Evolutionary conservation across 2,329 filamentous ascomycete genomes (phyloP), one percentile per base, ranked within the genome.

Genomic region (Endocalyx cinctus): DNA sequence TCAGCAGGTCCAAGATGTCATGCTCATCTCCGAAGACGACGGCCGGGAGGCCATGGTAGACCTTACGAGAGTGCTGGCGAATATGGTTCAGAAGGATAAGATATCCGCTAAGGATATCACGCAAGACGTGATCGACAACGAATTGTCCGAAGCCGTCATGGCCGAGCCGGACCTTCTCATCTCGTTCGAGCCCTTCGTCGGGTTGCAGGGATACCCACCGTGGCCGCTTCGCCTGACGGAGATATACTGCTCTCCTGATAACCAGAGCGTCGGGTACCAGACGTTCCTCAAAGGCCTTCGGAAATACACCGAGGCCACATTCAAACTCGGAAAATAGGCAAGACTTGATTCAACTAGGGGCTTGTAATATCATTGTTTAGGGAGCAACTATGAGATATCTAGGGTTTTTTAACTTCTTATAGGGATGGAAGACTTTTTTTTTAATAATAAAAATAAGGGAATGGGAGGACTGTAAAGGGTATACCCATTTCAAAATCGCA

Each of bases 221-320:
- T 98, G 92, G 92, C 92, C 96, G 63, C 76, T 97, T 41, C 77
- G 92, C 27, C 66, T 98, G 54, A 96, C 89, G 0, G 92, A 98
- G 69, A 96, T 98, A 37, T 96, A 89, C 58, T 77, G 80, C 50
- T 67, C 85, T 10, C 73, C 74, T 36, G 84, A 89, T 54, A 87
- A 87, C 58, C 75, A 84, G 42, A 80, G 80, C 2, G 89, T 98
- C 13, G 88, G 88, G 27, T 98, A 98, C 60, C 89, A 96, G 55
- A 84, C 94, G 18, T 98, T 97, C 59, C 69, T 97, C 44, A 75
- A 82, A 43, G 90, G 83, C 1, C 64, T 98, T 48, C 83, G 86
- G 59, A 87, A 83, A 51, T 98, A 79, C 63, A 84, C 87, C 8
- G 82, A 80, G 46, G 90, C 89, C 4, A 85, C 95, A 60, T 94